A percentile compares a stretch with the other conserved stretches of the same genome.
phyloP scores from a whole-genome alignment of 2,329 filamentous ascomycete genomes.

The Madurella fahalii region DNA sequence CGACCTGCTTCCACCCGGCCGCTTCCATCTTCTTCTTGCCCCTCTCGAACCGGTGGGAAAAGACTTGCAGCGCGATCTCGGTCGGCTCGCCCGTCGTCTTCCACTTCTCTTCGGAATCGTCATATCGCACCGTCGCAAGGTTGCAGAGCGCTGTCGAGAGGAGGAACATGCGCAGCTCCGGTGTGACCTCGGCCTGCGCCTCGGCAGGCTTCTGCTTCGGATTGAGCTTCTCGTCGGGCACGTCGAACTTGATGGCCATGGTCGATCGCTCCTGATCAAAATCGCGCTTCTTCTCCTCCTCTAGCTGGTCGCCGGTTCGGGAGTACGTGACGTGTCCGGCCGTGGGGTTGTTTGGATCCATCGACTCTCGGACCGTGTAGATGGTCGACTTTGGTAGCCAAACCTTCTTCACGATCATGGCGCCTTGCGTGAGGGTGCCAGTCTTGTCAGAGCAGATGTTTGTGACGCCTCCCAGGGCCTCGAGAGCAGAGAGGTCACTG shows the following conservation, averaged over 20 bases:
- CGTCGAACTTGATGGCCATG: conserved; percentile 58
- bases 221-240: conserved; percentile 54
- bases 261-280: conserved; percentile 58
- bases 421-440: conserved; percentile 63
- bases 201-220: conserved; percentile 33
- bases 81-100: conserved; percentile 67
- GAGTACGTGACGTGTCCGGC: conserved; percentile 50
- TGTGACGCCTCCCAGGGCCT: conserved; percentile 66
- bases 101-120: conserved; percentile 55
- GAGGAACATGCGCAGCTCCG: conserved; percentile 49
- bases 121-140: conserved; percentile 54
- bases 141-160: conserved; percentile 62
- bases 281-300: conserved; percentile 42
- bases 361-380: conserved; percentile 58
- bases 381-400: conserved; percentile 58
- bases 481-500: conserved; percentile 59
- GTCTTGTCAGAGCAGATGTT: conserved; percentile 74
- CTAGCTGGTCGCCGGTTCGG: conserved; percentile 33
- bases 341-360: conserved; percentile 58
- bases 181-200: conserved; percentile 44
- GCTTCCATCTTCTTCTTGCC: conserved; percentile 51
- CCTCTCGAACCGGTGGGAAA: conserved; percentile 62
- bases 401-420: conserved; percentile 65
- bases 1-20: conserved; percentile 57
- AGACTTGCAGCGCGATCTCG: conserved; percentile 72